These are phyloP conservation scores for Glycine soja DNA, from an alignment of 306 rosid species.

Conservation along the genomic window DNA sequence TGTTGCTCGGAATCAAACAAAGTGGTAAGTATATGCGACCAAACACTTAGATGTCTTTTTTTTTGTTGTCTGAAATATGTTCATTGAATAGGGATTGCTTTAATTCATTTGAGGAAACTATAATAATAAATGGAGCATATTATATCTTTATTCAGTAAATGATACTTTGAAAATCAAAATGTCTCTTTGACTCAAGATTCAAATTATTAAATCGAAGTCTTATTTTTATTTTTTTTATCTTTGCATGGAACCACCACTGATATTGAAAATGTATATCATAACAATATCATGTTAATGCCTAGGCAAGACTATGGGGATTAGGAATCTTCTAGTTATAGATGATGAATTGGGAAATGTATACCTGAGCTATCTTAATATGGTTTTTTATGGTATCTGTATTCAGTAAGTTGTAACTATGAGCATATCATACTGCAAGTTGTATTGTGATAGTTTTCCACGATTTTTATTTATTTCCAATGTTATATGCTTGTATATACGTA, in stretches of 20 bases:
- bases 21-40: slow-evolving; percentile 67
- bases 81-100: slow-evolving; percentile 26
- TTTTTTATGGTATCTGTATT: neutral
- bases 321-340: too few species aligned
- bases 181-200: neutral
- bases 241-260: neutral
- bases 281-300: neutral
- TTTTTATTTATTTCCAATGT: too few species aligned
- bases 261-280: slow-evolving; percentile 25
- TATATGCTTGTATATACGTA: neutral
- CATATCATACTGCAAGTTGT: slow-evolving; percentile 16
- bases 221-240: neutral
- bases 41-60: neutral
- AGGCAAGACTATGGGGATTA: neutral
- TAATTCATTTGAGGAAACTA: neutral
- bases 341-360: neutral
- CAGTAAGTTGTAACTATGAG: neutral
- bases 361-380: neutral
- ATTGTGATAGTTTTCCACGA: too few species aligned
- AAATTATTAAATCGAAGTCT: neutral
- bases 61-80: slow-evolving; percentile 1
- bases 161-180: slow-evolving; percentile 24
- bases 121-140: neutral
- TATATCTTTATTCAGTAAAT: neutral
- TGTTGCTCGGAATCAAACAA: slow-evolving; percentile 90